Conservation (phyloP, 768 basidiomycete genomes). For the Suillus bovinus region DNA sequence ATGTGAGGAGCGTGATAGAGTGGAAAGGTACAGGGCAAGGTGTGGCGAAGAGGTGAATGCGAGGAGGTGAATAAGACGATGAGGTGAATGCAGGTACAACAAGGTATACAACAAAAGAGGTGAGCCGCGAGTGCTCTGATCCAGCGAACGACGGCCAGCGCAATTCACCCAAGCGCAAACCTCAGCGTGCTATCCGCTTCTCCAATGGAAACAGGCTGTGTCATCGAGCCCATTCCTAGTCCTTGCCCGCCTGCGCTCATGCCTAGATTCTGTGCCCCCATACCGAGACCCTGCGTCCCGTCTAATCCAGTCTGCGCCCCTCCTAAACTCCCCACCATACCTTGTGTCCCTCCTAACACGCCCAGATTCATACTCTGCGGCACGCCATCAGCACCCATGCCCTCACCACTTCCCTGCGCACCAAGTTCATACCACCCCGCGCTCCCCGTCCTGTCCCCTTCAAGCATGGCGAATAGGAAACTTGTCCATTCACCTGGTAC, state of each 20-base stretch:
- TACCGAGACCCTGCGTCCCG: neutral
- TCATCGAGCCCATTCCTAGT: neutral
- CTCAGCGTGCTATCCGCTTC: conserved; percentile 31
- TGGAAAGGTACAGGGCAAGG: neutral
- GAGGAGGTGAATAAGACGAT: neutral
- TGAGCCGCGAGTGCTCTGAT: neutral
- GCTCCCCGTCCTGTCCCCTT: conserved; percentile 27
- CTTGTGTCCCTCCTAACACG: neutral
- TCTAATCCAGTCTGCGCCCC: neutral
- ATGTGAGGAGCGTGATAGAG: neutral
- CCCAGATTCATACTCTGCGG: conserved; percentile 1
- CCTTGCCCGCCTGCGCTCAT: neutral
- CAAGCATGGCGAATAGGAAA: conserved; percentile 35
- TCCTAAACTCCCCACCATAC: neutral
- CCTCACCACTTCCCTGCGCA: conserved; percentile 2
- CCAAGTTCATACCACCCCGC: conserved; percentile 33
- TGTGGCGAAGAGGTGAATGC: neutral
- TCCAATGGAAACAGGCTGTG: conserved; percentile 18
- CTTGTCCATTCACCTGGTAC: conserved; percentile 32
- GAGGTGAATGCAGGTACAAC: neutral
- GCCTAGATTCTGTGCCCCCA: neutral
- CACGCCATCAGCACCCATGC: neutral
- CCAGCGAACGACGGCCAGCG: neutral
- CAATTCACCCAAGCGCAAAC: conserved; percentile 30
- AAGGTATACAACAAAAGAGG: neutral